Evolutionary conservation across 805 yeast species (phyloP), one percentile per base, ranked within the genome.

Genomic region (Komagataella populi): DNA sequence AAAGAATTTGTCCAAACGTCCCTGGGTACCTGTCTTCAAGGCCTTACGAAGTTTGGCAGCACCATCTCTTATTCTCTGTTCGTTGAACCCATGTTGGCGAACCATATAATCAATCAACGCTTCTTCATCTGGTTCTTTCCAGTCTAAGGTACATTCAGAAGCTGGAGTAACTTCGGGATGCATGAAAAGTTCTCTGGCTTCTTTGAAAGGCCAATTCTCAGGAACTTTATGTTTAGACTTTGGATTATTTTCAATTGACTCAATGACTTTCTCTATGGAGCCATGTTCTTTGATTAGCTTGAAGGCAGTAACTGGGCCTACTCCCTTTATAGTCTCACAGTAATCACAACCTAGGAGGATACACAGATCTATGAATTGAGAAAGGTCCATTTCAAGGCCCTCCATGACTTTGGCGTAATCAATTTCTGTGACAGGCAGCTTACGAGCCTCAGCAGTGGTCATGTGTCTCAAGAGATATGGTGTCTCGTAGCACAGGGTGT

Each of bases 341-440:
- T 93, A 93, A 70, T 93, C 99, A 67, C 99, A 93, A 1, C 99
- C 99, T 48, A 93, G 70, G 60, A 93, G 72, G 46, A 93, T 91
- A 70, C 99, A 90, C 58, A 93, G 68, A 64, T 93, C 99, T 48
- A 93, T 78, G 65, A 93, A 93, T 53, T 87, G 83, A 22, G 73
- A 75, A 47, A 76, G 70, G 49, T 78, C 81, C 74, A 90, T 70
- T n/a, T 76, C 91, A 54, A 93, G 71, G 0, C 88, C 95, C 57
- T 81, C 84, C 50, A 91, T 67, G 0, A 87, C 90, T 52, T 76
- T 73, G 6, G 69, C 72, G 39, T 84, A 78, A 54, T 80, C 75
- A 51, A 87, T 81, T 63, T 93, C 96, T 55, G 87, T 87, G 49
- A 93, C 84, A 12, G 97, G 97, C 65, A 87, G 78, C 65, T 93